Evolutionary conservation across 768 basidiomycete genomes (phyloP), one percentile per base, ranked within the genome.

Genomic region (Clavulina sp.): DNA sequence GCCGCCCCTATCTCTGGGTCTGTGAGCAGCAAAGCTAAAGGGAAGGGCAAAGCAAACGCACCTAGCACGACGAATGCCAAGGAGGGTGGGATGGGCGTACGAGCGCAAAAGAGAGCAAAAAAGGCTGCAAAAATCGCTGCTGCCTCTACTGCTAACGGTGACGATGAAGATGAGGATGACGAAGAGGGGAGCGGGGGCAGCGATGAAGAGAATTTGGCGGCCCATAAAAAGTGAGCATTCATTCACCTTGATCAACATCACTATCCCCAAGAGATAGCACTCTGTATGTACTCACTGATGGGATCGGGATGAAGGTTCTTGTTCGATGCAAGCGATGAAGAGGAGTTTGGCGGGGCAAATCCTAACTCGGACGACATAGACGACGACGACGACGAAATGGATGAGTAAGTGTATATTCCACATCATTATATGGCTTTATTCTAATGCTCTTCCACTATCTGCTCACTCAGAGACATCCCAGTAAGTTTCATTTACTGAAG

Each of bases 181-280:
- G 54, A 51, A 24, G 47, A 36, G 24, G 78, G 80, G 80, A 81
- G 80, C 59, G 75, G 72, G 62, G 70, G 79, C 33, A 69, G 74
- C 49, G 73, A 77, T 54, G 69, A 66, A 36, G 51, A 54, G 43
- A 69, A 69, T 52, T 57, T 77, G 59, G 65, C 70, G 54, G 61
- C 64, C 7, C 65, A 69, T 34, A 63, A 65, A 40, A 70, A 66
- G 74, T 74, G 51, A 41, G 64, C n/a, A n/a, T n/a, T n/a, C n/a
- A n/a, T n/a, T n/a, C n/a, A n/a, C n/a, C n/a, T n/a, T n/a, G n/a
- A n/a, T n/a, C n/a, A n/a, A n/a, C n/a, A n/a, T n/a, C n/a, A n/a
- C n/a, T n/a, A 29, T 51, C 4, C 28, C 23, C 16, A 29, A 21
- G 13, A 5, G 24, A 40, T 48, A 18, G 0, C 19, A 19, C 24